These are phyloP conservation scores for Leccinum incarnatum DNA, from an alignment of 768 basidiomycete genomes.

Conservation along the genomic window DNA sequence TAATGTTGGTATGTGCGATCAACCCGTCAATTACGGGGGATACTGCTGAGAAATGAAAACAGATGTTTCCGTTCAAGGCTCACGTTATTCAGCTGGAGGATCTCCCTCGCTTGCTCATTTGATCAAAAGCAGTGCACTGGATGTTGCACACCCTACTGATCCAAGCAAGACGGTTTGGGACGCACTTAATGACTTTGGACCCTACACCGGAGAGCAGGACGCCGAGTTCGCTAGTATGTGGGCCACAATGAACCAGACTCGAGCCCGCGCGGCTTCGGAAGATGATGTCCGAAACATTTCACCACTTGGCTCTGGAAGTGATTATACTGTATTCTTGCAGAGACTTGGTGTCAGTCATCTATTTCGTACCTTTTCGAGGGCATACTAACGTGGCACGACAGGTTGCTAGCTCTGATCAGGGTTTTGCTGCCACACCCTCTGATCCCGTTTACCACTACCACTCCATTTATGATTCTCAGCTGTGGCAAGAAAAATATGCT, in stretches of 20 bases:
- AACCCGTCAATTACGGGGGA: background rate
- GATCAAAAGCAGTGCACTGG: constrained; percentile 48
- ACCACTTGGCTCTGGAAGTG: constrained; percentile 79
- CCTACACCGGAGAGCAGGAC: constrained; percentile 44
- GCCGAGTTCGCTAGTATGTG: constrained; percentile 42
- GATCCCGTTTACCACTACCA: constrained; percentile 74
- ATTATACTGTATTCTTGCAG: constrained; percentile 90
- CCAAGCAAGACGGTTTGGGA: constrained; percentile 55
- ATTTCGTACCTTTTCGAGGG: background rate
- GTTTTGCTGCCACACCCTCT: constrained; percentile 31
- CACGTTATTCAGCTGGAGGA: constrained; percentile 45
- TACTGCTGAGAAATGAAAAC: constrained; percentile 2
- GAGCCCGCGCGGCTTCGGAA: constrained; percentile 12
- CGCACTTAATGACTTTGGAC: constrained; percentile 51
- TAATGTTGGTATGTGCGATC: constrained; percentile 55
- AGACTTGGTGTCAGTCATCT: constrained; percentile 52
- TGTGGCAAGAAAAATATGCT: constrained; percentile 70
- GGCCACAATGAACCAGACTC: constrained; percentile 32
- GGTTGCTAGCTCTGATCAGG: constrained; percentile 35
- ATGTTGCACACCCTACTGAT: constrained; percentile 57
- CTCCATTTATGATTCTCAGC: constrained; percentile 67
- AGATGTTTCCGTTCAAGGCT: constrained; percentile 56
- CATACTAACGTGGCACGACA: constrained; percentile 7
- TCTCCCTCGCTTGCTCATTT: constrained; percentile 70
- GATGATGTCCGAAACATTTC: constrained; percentile 42